Conservation (phyloP, 1,284 basidiomycete genomes). For the Mycena citricolor region DNA sequence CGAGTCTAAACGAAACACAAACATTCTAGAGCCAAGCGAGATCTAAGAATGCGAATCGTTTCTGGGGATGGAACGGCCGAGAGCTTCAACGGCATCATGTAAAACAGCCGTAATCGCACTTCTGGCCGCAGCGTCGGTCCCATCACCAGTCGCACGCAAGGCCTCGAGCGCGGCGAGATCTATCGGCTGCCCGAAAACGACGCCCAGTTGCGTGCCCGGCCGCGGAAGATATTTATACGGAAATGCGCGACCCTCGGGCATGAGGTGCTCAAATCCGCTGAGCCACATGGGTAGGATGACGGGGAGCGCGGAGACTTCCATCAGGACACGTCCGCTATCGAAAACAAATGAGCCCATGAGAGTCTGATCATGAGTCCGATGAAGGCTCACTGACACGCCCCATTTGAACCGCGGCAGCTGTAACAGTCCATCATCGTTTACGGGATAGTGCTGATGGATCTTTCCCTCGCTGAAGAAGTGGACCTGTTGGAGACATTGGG, state of each 20-base stretch:
- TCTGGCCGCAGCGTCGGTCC: slow-evolving; percentile 9
- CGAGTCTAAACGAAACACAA: too few species aligned
- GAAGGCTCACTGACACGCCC: slow-evolving; percentile 75
- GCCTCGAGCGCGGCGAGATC: slow-evolving; percentile 40
- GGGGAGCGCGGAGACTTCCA: slow-evolving; percentile 74
- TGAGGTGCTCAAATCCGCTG: slow-evolving; percentile 85
- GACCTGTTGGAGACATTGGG: slow-evolving; percentile 49
- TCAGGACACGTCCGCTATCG: slow-evolving; percentile 76
- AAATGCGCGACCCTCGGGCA: slow-evolving; percentile 79
- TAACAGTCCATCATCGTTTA: slow-evolving; percentile 35
- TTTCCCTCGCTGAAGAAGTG: slow-evolving; percentile 95
- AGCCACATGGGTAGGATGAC: slow-evolving; percentile 95
- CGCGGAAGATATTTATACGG: slow-evolving; percentile 75
- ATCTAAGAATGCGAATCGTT: too few species aligned
- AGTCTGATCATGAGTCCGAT: not conserved
- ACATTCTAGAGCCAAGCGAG: too few species aligned
- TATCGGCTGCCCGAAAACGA: slow-evolving; percentile 73
- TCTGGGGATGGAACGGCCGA: slow-evolving; percentile 19
- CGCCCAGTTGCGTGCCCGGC: slow-evolving; percentile 57
- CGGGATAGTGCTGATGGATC: slow-evolving; percentile 77
- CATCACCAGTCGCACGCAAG: slow-evolving; percentile 20
- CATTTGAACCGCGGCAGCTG: slow-evolving; percentile 87
- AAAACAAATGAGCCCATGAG: slow-evolving; percentile 2
- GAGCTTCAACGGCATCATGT: slow-evolving; percentile 18
- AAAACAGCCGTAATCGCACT: slow-evolving; percentile 12